A percentile compares a stretch with the other conserved stretches of the same genome.
These are phyloP conservation scores for Digitaria exilis DNA, from an alignment of 202 grass and related monocot species.

Conservation along the genomic window DNA sequence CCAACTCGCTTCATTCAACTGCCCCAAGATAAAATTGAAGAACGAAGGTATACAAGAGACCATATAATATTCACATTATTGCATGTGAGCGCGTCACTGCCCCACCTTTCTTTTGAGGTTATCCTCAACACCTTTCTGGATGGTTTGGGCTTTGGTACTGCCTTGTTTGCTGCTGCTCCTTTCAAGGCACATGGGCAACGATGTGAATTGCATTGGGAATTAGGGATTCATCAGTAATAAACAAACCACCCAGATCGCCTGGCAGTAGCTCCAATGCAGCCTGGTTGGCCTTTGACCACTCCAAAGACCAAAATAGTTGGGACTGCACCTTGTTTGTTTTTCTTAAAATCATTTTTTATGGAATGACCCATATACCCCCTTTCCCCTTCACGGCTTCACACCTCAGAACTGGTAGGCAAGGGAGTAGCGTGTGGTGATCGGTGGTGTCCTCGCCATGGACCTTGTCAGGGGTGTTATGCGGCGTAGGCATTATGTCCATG, in stretches of 20 bases:
- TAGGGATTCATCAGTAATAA: slow-evolving; percentile 29
- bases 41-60: background rate
- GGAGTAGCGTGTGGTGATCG: background rate
- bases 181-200: slow-evolving; percentile 40
- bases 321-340: background rate
- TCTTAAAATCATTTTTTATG: background rate
- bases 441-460: background rate
- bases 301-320: background rate
- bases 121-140: background rate
- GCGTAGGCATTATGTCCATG: background rate
- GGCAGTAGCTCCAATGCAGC: slow-evolving; percentile 6
- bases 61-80: slow-evolving; percentile 31
- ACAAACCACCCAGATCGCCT: slow-evolving; percentile 20
- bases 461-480: too few relatives aligned
- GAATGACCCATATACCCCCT: background rate
- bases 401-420: background rate
- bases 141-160: slow-evolving; percentile 28
- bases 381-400: too few relatives aligned
- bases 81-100: slow-evolving; percentile 25
- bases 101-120: slow-evolving; percentile 4
- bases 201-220: slow-evolving; percentile 10
- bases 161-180: slow-evolving; percentile 36
- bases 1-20: slow-evolving; percentile 39
- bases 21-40: slow-evolving; percentile 6
- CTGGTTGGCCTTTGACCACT: background rate